Evolutionary conservation across 1,284 basidiomycete genomes (phyloP).

Genomic region (Pterulicium gracile): DNA sequence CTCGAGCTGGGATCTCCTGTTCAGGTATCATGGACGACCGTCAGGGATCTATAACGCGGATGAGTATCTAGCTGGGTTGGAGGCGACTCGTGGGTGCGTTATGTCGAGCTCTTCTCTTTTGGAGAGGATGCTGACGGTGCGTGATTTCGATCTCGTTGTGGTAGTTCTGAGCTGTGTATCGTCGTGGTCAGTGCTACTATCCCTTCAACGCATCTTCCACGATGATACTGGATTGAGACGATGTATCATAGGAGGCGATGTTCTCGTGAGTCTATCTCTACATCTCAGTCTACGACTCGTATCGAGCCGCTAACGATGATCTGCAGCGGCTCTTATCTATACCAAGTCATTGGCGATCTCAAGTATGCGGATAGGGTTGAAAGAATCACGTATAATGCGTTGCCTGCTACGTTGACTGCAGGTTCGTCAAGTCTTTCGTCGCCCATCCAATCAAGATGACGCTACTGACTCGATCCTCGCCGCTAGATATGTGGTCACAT

Average conservation of each 20-base stretch:
- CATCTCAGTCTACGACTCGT: too few species aligned
- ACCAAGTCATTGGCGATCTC: slow-evolving; percentile 23
- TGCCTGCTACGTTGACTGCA: slow-evolving; percentile 44
- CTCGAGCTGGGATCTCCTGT: slow-evolving; percentile 44
- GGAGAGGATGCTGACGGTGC: too few species aligned
- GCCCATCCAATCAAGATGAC: background rate
- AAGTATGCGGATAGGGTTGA: slow-evolving; percentile 34
- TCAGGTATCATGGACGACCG: slow-evolving; percentile 49
- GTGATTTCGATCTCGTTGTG: too few species aligned
- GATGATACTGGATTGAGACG: background rate
- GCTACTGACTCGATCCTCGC: background rate
- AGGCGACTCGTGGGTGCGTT: slow-evolving; percentile 43
- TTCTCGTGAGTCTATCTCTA: slow-evolving; percentile 38
- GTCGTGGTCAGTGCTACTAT: slow-evolving; percentile 35
- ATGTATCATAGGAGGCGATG: slow-evolving; percentile 40
- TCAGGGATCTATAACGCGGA: slow-evolving; percentile 50
- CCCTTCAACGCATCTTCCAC: background rate
- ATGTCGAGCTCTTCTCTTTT: too few species aligned
- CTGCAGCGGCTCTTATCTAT: slow-evolving; percentile 22
- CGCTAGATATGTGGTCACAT: slow-evolving; percentile 50
- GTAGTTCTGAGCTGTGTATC: slow-evolving; percentile 47
- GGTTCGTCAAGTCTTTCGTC: background rate
- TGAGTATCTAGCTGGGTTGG: slow-evolving; percentile 45
- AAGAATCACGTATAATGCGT: slow-evolving; percentile 46
- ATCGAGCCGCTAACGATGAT: too few species aligned